Base-by-base conservation (phyloP, 2,329 filamentous ascomycete species). In the Stemphylium lycopersici region DNA sequence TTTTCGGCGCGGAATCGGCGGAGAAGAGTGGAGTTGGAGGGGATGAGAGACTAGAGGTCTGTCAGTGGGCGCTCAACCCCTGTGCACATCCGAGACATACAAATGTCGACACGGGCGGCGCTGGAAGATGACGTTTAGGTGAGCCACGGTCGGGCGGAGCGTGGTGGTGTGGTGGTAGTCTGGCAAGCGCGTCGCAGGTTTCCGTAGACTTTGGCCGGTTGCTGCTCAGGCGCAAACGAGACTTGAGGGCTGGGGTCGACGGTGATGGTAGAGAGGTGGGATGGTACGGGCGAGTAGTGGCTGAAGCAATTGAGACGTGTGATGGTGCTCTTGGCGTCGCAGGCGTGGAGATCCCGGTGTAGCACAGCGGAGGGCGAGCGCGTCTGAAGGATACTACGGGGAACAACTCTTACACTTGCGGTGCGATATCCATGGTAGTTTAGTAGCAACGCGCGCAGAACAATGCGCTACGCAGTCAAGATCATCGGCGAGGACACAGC, bases 321-420 rank as follows among this genome's bases (percentile, higher is more conserved):
- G 54, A 51, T 68, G 70, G 62, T 55, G 61, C 68, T 65, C 45
- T 60, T 61, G 56, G 57, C 56, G 69, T 71, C 69, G 63, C 69
- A 71, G 42, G 42, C 42, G 42, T 34, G 18, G 42, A 44, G 65
- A 55, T 62, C 36, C 24, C 58, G 55, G 50, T 53, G 59, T 50
- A 59, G 56, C 31, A 62, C 54, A 47, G 40, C 53, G 36, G 39
- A 56, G 55, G 54, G 51, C 57, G 61, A 55, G 55, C 55, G 48
- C 60, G 33, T 53, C 52, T 51, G 40, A 55, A 41, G 55, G 41
- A 50, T 46, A 39, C 51, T 53, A 29, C 50, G 50, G 48, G 57
- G 52, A 54, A 53, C 43, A 61, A 48, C 55, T 63, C 60, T 61
- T 58, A 65, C 62, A 63, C 59, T 64, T 65, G 54, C 59, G 62